Percentiles rank a stretch among this genome's conserved stretches.
phyloP scores from a whole-genome alignment of 768 basidiomycete genomes.

The Hortiboletus campestris region DNA sequence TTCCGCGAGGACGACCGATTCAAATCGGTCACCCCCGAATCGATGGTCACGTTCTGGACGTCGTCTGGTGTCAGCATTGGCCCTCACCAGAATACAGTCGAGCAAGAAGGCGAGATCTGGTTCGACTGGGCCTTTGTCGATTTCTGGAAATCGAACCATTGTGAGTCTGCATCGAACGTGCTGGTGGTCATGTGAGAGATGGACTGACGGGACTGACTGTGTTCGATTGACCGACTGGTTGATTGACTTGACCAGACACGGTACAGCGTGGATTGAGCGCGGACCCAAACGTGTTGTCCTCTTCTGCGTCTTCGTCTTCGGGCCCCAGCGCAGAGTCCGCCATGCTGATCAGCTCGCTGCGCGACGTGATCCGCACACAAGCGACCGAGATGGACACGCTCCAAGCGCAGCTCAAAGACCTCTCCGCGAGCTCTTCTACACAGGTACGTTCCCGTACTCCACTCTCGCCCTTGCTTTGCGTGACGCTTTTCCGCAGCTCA shows the following conservation, averaged over 20 bases:
- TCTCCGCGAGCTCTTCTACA: slow-evolving; percentile 33
- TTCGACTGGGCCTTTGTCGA: slow-evolving; percentile 98
- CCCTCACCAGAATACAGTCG: slow-evolving; percentile 18
- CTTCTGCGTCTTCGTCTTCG: slow-evolving; percentile 48
- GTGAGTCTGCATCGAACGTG: slow-evolving; percentile 44
- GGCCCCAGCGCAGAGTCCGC: slow-evolving; percentile 73
- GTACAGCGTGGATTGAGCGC: slow-evolving; percentile 70
- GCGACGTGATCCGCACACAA: slow-evolving; percentile 80
- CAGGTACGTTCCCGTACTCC: slow-evolving; percentile 32
- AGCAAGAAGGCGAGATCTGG: slow-evolving; percentile 86
- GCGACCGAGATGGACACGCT: slow-evolving; percentile 74
- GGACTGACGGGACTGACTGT: not conserved
- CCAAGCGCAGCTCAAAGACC: slow-evolving; percentile 54
- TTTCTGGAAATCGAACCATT: slow-evolving; percentile 98
- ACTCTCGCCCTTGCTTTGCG: no score
- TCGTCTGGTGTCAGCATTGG: not conserved
- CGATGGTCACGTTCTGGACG: slow-evolving; percentile 60
- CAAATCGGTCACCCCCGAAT: slow-evolving; percentile 84
- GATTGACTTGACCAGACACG: slow-evolving; percentile 47
- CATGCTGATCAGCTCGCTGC: slow-evolving; percentile 79
- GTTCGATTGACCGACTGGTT: not conserved
- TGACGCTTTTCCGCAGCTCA: slow-evolving; percentile 33
- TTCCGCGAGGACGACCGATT: slow-evolving; percentile 92
- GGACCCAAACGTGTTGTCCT: slow-evolving; percentile 63
- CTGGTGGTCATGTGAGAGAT: not conserved